Conservation (phyloP, 108 stramenopile species). For the Skeletonema tropicum region DNA sequence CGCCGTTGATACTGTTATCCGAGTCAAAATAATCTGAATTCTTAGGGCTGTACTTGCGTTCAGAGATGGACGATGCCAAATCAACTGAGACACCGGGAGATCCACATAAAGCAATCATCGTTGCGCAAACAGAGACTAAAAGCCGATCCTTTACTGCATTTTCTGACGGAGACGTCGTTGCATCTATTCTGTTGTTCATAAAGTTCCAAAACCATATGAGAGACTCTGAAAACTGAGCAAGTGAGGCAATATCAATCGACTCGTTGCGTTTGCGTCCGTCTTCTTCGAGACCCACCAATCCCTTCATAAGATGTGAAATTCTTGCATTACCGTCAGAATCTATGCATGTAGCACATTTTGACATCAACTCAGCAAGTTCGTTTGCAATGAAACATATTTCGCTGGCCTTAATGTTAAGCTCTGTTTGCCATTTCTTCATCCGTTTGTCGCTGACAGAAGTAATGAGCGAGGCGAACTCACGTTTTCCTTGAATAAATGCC, state of each 20-base stretch:
- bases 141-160: conserved; percentile 41
- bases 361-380: conserved; percentile 60
- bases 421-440: conserved; percentile 40
- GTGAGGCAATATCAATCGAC: background rate
- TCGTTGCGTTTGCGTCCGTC: background rate
- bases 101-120: conserved; percentile 71
- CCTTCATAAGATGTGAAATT: conserved; percentile 41
- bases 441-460: conserved; percentile 47
- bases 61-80: background rate
- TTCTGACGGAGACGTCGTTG: conserved; percentile 23
- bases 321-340: conserved; percentile 31
- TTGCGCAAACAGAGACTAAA: conserved; percentile 56
- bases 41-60: background rate
- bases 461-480: conserved; percentile 21
- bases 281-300: conserved; percentile 9
- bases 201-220: conserved; percentile 70
- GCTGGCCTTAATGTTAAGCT: conserved; percentile 47
- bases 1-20: conserved; percentile 71
- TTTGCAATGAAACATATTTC: conserved; percentile 48
- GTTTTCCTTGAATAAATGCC: conserved; percentile 16
- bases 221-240: conserved; percentile 41
- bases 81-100: conserved; percentile 44
- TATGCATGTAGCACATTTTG: conserved; percentile 47
- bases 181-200: conserved; percentile 34
- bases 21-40: conserved; percentile 75